phyloP scores from a whole-genome alignment of 495 filamentous ascomycete genomes.

The Mycothermus thermophilus region DNA sequence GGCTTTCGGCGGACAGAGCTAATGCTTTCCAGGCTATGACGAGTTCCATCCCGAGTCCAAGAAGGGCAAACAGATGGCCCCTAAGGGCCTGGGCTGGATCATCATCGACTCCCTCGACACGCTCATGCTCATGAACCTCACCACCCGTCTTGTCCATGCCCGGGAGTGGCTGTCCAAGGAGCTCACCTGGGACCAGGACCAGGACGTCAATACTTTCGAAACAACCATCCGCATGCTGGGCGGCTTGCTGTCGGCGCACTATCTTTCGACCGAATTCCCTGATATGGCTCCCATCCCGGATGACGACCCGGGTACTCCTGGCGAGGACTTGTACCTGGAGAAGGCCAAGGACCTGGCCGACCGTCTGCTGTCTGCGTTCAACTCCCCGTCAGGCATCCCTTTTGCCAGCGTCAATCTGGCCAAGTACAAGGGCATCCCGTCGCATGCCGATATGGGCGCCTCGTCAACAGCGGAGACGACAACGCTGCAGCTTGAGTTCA shows the following conservation, averaged over 20 bases:
- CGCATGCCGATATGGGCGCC: conserved; percentile 76
- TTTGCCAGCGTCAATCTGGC: conserved; percentile 83
- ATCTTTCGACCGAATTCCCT: conserved; percentile 65
- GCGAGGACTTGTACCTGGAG: conserved; percentile 88
- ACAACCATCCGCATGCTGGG: conserved; percentile 97
- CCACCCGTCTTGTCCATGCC: conserved; percentile 69
- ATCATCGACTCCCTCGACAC: conserved; percentile 95
- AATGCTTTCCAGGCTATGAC: conserved; percentile 50
- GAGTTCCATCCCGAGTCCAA: conserved; percentile 74
- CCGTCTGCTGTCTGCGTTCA: conserved; percentile 73
- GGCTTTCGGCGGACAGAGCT: not conserved
- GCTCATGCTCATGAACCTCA: conserved; percentile 96
- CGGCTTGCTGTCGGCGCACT: conserved; percentile 86
- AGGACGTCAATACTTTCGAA: conserved; percentile 95
- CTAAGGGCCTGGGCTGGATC: conserved; percentile 85
- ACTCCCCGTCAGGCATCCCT: conserved; percentile 72
- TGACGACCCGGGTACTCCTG: conserved; percentile 50
- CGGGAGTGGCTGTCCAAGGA: conserved; percentile 79
- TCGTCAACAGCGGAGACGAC: conserved; percentile 90
- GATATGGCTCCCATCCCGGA: conserved; percentile 49
- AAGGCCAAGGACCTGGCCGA: conserved; percentile 90
- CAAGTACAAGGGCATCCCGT: conserved; percentile 54
- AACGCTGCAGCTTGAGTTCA: conserved; percentile 88
- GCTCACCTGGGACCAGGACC: conserved; percentile 75
- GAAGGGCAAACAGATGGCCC: conserved; percentile 66